phyloP scores from a whole-genome alignment of 805 yeast genomes.

The Kregervanrija fluxuum region DNA sequence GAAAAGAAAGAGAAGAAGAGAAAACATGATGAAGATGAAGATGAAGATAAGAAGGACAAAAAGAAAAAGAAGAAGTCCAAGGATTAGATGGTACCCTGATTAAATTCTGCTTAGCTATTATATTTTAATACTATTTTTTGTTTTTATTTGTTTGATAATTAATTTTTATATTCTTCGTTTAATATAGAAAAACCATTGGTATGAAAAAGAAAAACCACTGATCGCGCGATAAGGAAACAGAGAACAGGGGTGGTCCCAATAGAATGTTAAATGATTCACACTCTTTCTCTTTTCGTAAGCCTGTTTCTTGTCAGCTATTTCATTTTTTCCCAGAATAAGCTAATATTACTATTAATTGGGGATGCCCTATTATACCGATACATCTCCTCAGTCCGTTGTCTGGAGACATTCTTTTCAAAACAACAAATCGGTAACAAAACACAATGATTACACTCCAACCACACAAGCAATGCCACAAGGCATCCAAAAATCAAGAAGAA shows the following conservation, averaged over 20 bases:
- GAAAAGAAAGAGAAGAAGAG: slow-evolving; percentile 36
- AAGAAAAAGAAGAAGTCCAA: slow-evolving; percentile 20
- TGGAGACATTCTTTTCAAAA: not conserved
- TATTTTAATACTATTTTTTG: not conserved
- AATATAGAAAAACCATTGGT: not conserved
- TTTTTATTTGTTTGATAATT: slow-evolving; percentile 2
- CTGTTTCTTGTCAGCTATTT: too few species aligned
- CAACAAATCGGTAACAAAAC: not conserved
- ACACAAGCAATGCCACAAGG: slow-evolving; percentile 1
- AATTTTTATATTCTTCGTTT: not conserved
- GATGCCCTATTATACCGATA: not conserved
- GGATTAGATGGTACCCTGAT: slow-evolving; percentile 14
- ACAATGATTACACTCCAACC: too few species aligned
- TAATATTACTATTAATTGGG: too few species aligned
- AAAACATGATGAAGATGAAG: slow-evolving; percentile 27
- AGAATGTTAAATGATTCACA: too few species aligned
- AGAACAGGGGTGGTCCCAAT: too few species aligned
- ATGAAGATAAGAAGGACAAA: slow-evolving; percentile 28
- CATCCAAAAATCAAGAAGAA: slow-evolving; percentile 14
- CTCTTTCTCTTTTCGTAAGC: too few species aligned
- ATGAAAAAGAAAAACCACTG: too few species aligned
- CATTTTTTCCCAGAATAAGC: too few species aligned
- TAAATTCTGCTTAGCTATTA: not conserved
- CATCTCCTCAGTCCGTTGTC: not conserved
- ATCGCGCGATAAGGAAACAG: too few species aligned